Evolutionary conservation across 805 yeast genomes (phyloP).

Genomic region (Pichia pseudocactophila): DNA sequence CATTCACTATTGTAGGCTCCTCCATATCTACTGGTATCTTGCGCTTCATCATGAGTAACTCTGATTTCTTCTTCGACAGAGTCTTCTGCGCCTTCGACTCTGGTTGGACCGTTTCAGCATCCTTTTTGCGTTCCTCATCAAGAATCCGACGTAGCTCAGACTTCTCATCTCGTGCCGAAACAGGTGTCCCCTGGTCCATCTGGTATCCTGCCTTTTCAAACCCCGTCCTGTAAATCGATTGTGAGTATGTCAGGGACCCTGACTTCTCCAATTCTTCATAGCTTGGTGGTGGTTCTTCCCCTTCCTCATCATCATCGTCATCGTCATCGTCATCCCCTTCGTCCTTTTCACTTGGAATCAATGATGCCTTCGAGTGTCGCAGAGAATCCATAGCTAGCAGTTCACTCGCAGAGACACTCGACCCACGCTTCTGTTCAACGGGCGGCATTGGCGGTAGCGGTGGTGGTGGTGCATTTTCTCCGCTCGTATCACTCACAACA

Average conservation of each 20-base stretch:
- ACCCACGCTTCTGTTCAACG: conserved; percentile 13
- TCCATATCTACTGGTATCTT: not conserved
- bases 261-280: conserved; percentile 28
- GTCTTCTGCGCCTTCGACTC: conserved; percentile 13
- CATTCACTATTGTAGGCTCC: not conserved
- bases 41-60: no score
- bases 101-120: not conserved
- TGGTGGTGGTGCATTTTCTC: conserved; percentile 15
- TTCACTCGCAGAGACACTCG: no score
- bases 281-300: conserved; percentile 24
- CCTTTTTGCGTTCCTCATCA: not conserved
- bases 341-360: conserved; percentile 21
- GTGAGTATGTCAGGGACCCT: conserved; percentile 26
- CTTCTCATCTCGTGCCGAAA: conserved; percentile 5
- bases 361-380: conserved; percentile 11
- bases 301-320: conserved; percentile 4
- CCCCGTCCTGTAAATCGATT: conserved; percentile 28
- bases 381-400: conserved; percentile 14
- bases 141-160: conserved; percentile 4
- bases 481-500: not conserved
- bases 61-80: conserved; percentile 17
- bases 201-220: conserved; percentile 30
- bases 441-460: conserved; percentile 25
- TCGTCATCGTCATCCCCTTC: conserved; percentile 8
- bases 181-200: conserved; percentile 19